phyloP scores from a whole-genome alignment of 805 yeast species.

The Limtongozyma cylindracea region DNA sequence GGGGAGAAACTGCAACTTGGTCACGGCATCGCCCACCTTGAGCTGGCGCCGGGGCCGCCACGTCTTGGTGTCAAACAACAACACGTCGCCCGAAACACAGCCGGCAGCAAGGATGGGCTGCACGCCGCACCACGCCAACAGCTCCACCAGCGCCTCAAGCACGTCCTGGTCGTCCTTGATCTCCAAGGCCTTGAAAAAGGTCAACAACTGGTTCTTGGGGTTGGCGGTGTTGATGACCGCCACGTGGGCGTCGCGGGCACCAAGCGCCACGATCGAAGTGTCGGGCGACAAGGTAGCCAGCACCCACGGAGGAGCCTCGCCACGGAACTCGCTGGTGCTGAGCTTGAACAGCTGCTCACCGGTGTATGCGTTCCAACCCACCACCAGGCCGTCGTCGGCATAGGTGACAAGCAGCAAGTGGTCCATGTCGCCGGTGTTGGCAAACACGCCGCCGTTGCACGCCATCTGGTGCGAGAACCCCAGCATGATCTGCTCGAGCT shows the following conservation, averaged over 20 bases:
- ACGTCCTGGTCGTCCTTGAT: slow-evolving; percentile 7
- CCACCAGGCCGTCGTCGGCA: slow-evolving; percentile 68
- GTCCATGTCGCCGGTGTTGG: slow-evolving; percentile 24
- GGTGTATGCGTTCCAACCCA: slow-evolving; percentile 78
- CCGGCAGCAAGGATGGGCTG: slow-evolving; percentile 56
- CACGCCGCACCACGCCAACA: slow-evolving; percentile 49
- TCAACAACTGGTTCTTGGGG: too few relatives aligned
- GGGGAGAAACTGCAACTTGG: slow-evolving; percentile 46
- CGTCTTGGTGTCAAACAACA: slow-evolving; percentile 56
- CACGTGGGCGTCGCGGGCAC: slow-evolving; percentile 72
- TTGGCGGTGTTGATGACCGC: slow-evolving; percentile 50
- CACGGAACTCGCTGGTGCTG: slow-evolving; percentile 36
- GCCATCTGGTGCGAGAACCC: slow-evolving; percentile 67
- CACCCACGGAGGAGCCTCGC: slow-evolving; percentile 75
- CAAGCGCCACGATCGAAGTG: slow-evolving; percentile 39
- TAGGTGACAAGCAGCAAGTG: slow-evolving; percentile 42
- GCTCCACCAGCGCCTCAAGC: slow-evolving; percentile 19
- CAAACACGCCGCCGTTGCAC: slow-evolving; percentile 59
- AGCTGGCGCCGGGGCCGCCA: slow-evolving; percentile 69
- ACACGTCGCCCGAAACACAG: slow-evolving; percentile 68
- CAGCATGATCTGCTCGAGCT: slow-evolving; percentile 42
- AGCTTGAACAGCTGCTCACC: slow-evolving; percentile 44
- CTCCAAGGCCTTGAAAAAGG: too few relatives aligned
- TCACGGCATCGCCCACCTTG: slow-evolving; percentile 57
- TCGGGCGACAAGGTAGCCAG: slow-evolving; percentile 33